These are phyloP conservation scores for Rheum nobile DNA, from an alignment of 148 eudicot species.

Conservation along the genomic window DNA sequence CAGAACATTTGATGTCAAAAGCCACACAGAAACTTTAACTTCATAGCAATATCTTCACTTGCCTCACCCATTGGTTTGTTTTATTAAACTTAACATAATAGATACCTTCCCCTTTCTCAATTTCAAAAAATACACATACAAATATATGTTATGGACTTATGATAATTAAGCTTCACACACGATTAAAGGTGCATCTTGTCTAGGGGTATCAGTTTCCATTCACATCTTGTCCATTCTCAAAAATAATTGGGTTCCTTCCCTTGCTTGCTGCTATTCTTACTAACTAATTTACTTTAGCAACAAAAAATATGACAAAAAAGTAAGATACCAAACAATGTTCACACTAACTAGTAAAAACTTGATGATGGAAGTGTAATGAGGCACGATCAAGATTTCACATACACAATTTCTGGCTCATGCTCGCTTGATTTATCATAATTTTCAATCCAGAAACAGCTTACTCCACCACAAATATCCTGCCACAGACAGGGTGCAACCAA, in stretches of 20 bases:
- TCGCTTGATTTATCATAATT: slow-evolving; percentile 47
- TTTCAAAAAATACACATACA: background rate
- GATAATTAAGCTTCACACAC: background rate
- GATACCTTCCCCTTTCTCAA: background rate
- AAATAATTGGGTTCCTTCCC: no score
- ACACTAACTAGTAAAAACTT: background rate
- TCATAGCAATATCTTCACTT: no score
- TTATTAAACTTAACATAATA: background rate
- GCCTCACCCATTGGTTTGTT: background rate
- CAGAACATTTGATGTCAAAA: background rate
- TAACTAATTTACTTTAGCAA: background rate
- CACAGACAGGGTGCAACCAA: background rate
- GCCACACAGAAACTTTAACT: background rate
- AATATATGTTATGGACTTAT: no score
- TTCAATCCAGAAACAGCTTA: slow-evolving; percentile 67
- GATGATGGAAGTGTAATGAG: background rate
- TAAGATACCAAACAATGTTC: background rate
- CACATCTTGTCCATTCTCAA: background rate
- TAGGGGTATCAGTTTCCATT: background rate
- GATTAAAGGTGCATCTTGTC: background rate
- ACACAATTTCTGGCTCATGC: slow-evolving; percentile 57
- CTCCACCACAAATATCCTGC: slow-evolving; percentile 67
- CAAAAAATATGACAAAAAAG: background rate
- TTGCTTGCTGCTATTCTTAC: background rate
- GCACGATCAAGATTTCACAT: slow-evolving; percentile 22